Percentiles rank a stretch among this genome's conserved stretches.
These are phyloP conservation scores for Neoarthrinium moseri DNA, from an alignment of 2,329 filamentous ascomycete genomes.

Conservation along the genomic window DNA sequence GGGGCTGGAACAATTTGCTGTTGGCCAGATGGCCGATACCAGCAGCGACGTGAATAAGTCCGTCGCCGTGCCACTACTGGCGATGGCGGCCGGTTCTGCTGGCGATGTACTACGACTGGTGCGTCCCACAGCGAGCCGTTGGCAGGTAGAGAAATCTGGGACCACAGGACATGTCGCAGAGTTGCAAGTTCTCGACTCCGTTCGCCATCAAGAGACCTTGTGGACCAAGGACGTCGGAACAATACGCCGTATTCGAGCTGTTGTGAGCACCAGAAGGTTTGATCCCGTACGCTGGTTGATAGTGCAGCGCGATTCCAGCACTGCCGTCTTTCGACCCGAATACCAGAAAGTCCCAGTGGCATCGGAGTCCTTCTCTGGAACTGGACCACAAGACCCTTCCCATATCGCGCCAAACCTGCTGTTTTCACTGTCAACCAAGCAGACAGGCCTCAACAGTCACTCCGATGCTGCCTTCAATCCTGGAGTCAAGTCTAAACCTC, in stretches of 20 bases:
- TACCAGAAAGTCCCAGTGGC: conserved; percentile 37
- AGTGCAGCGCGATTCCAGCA: conserved; percentile 51
- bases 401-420: conserved; percentile 56
- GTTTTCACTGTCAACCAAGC: conserved; percentile 46
- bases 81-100: conserved; percentile 52
- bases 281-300: conserved; percentile 49
- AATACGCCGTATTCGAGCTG: conserved; percentile 51
- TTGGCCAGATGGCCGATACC: conserved; percentile 52
- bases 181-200: conserved; percentile 45
- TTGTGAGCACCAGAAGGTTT: conserved; percentile 33
- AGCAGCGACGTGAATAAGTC: conserved; percentile 25
- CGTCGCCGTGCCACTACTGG: conserved; percentile 36
- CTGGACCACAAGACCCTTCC: conserved; percentile 36
- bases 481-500: conserved; percentile 42
- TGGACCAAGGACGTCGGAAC: conserved; percentile 55
- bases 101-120: conserved; percentile 58
- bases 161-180: too few relatives aligned
- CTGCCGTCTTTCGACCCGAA: conserved; percentile 51
- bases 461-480: conserved; percentile 67
- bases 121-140: conserved; percentile 46
- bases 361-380: conserved; percentile 16
- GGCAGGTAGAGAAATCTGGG: conserved; percentile 51
- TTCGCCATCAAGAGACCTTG: conserved; percentile 42
- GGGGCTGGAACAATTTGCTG: conserved; percentile 45
- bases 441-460: conserved; percentile 56